Conservation (phyloP, 352 stramenopile genomes). For the Phytopythium cucurbitacearum region DNA sequence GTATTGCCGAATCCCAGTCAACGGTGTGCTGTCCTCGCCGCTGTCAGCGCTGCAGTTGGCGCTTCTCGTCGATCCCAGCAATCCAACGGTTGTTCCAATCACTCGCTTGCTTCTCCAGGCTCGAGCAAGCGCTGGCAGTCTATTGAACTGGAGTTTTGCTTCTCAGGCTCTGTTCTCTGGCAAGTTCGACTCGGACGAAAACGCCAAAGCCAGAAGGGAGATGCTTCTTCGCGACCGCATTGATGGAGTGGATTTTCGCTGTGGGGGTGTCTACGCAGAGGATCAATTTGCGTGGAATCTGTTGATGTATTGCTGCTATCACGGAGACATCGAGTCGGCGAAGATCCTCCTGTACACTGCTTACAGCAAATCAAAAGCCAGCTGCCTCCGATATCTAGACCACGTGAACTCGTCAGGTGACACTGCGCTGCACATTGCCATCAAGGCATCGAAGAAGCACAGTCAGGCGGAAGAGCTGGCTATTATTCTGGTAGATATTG, state of each 20-base stretch:
- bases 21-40: conserved; percentile 11
- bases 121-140: conserved; percentile 30
- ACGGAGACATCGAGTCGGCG: conserved; percentile 41
- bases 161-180: conserved; percentile 37
- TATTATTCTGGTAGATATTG: conserved; percentile 28
- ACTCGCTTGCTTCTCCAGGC: conserved; percentile 38
- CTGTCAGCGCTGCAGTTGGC: conserved; percentile 52
- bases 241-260: conserved; percentile 19
- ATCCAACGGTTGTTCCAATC: conserved; percentile 23
- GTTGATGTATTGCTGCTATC: conserved; percentile 61
- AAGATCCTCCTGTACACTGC: conserved; percentile 24
- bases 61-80: conserved; percentile 25
- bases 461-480: conserved; percentile 15
- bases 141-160: conserved; percentile 62
- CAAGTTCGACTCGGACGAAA: conserved; percentile 8
- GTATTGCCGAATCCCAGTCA: conserved; percentile 27
- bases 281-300: conserved; percentile 54
- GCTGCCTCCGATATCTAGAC: conserved; percentile 37
- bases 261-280: conserved; percentile 23
- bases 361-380: conserved; percentile 7
- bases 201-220: conserved; percentile 16
- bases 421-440: conserved; percentile 63
- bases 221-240: conserved; percentile 27
- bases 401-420: conserved; percentile 61
- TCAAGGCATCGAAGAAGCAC: conserved; percentile 33